Evolutionary conservation across 257 asterid species (phyloP).

Genomic region (Phtheirospermum japonicum): DNA sequence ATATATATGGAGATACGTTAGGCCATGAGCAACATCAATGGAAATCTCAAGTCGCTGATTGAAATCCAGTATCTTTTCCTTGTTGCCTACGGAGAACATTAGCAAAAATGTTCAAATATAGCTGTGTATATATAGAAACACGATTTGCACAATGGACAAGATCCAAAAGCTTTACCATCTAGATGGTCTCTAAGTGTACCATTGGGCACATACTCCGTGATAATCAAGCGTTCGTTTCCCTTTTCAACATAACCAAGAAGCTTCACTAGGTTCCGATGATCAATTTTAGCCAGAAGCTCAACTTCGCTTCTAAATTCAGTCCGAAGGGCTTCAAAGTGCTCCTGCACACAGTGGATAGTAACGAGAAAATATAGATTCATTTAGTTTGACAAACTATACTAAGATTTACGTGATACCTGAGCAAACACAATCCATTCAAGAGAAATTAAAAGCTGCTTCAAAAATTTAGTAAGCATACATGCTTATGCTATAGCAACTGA

Average conservation of each 20-base stretch:
- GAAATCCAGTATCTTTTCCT: conserved; percentile 79
- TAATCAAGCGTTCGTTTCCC: conserved; percentile 80
- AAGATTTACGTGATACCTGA: neutral
- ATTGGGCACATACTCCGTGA: conserved; percentile 89
- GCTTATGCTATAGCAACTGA: neutral
- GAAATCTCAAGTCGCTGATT: conserved; percentile 89
- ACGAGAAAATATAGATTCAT: neutral
- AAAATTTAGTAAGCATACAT: neutral
- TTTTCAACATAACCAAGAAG: conserved; percentile 87
- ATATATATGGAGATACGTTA: conserved; percentile 90
- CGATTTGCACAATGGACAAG: conserved; percentile 17
- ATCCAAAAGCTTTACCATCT: conserved; percentile 61
- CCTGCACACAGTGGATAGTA: conserved; percentile 41
- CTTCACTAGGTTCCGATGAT: conserved; percentile 92
- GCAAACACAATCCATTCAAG: neutral
- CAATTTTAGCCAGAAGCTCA: conserved; percentile 92
- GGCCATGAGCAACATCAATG: conserved; percentile 90
- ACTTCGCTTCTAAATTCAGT: conserved; percentile 88
- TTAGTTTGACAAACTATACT: conserved; percentile 3
- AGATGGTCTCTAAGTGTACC: conserved; percentile 97
- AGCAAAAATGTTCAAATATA: conserved; percentile 24
- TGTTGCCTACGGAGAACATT: conserved; percentile 51
- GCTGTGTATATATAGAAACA: neutral
- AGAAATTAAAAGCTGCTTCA: neutral
- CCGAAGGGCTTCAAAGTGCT: conserved; percentile 52